A percentile compares a stretch with the other conserved stretches of the same genome.
phyloP scores from a whole-genome alignment of 1,284 basidiomycete genomes.

The Moniliophthora roreri region DNA sequence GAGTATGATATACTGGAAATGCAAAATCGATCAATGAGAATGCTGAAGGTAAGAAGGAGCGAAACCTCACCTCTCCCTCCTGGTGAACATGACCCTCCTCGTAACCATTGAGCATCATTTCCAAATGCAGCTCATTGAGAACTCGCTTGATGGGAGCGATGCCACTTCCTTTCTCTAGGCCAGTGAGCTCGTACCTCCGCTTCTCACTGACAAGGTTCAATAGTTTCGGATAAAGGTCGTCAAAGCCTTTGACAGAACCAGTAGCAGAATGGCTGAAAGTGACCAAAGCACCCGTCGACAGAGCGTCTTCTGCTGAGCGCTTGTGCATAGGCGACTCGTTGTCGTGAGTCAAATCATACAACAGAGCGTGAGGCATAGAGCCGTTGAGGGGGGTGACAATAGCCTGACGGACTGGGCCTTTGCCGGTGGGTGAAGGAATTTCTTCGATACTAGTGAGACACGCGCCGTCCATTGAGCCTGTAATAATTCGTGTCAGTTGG shows the following conservation, averaged over 20 bases:
- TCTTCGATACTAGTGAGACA: constrained; percentile 79
- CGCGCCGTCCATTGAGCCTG: constrained; percentile 89
- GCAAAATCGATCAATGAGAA: constrained; percentile 10
- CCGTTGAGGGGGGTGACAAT: constrained; percentile 80
- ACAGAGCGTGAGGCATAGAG: constrained; percentile 84
- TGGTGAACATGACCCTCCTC: constrained; percentile 94
- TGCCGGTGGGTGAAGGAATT: constrained; percentile 74
- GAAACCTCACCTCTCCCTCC: constrained; percentile 79
- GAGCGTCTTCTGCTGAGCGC: constrained; percentile 87
- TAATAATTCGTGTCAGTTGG: neutral
- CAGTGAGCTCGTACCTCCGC: constrained; percentile 69
- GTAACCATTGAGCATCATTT: constrained; percentile 83
- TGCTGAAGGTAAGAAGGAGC: constrained; percentile 7
- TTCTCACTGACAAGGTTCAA: constrained; percentile 85
- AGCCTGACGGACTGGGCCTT: constrained; percentile 73
- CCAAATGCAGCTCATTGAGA: constrained; percentile 83
- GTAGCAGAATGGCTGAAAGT: constrained; percentile 85
- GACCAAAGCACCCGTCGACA: constrained; percentile 88
- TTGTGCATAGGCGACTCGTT: constrained; percentile 90
- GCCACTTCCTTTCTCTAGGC: constrained; percentile 55
- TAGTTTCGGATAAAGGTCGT: constrained; percentile 93
- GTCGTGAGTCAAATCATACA: constrained; percentile 95
- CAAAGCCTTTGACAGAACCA: constrained; percentile 93
- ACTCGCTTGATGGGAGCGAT: constrained; percentile 83
- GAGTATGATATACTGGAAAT: constrained; percentile 82